Evolutionary conservation across 345 rosid species (phyloP), one percentile per base, ranked within the genome.

Genomic region (Eucalyptus tenuipes): DNA sequence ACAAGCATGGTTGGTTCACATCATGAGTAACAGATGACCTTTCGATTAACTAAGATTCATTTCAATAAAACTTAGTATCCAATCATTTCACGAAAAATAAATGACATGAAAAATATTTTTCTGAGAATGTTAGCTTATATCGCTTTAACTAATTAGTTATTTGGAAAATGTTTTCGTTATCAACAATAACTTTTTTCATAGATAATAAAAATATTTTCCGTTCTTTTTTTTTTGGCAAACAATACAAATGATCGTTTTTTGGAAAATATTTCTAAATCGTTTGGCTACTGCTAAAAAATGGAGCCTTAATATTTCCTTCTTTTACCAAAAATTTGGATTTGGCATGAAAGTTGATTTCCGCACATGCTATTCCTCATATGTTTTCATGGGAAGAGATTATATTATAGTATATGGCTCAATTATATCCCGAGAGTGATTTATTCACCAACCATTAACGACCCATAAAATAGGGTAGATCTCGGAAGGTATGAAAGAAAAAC

Each of bases 91-190:
- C 5, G 1, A 64, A n/a, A 14, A 64, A 2, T 13, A 14, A 64
- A 64, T 61, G 20, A 14, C 16, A n/a, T 0, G 5, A 1, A n/a
- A n/a, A 14, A 7, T 7, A 7, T 31, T n/a, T n/a, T 64, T 15
- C 0, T n/a, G 1, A n/a, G 17, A 5, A 14, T n/a, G 5, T n/a
- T n/a, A 16, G 10, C 75, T n/a, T n/a, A n/a, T 29, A 61, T 13
- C 4, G 2, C 33, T 61, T 61, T 6, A 15, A 14, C 33, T 13
- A n/a, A 16, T 64, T n/a, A 64, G 8, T n/a, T 6, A n/a, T 7
- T 7, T 64, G 20, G 5, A 4, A 13, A 64, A 13, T 14, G 4
- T 29, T 64, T 64, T 64, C 2, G 5, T 64, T n/a, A 14, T 64
- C 71, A 64, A 14, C 37, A 64, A n/a, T n/a, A 7, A n/a, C 16